Base-by-base conservation (phyloP, 2,329 filamentous ascomycete genomes). In the Monosporascus sp. region DNA sequence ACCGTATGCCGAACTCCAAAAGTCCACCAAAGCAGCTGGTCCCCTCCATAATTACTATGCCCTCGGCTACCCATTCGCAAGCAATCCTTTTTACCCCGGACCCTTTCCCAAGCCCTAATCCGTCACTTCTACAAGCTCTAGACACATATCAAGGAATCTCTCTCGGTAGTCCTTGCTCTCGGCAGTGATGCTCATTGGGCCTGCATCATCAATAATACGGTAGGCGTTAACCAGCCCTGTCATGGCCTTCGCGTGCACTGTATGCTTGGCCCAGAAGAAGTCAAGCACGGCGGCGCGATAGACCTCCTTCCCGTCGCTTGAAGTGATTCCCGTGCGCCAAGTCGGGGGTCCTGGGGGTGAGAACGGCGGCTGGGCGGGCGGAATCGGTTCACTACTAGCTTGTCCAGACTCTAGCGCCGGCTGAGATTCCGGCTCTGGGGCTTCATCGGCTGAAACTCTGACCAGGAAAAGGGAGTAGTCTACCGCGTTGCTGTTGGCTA, bases 201-300 rank as follows among this genome's bases (percentile, higher is more conserved):
- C 87, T 59, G 86, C 78, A 3, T 77, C 72, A 35, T 81, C 82
- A 27, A 89, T 71, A 15, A 77, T 57, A 60, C 89, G 89, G 61
- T 84, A 88, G 0, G 77, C 70, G 48, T 79, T 79, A 54, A 90
- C 80, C 37, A 89, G 67, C 0, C 79, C 77, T 0, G 86, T 88
- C 79, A 90, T 80, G 1, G 81, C 74, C 65, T 78, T 81, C 1
- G 88, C 82, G 51, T 82, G 84, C 0, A 84, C 61, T 59, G 85
- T 86, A 67, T 89, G 85, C 68, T 87, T 88, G 0, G 85, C 82
- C 87, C 87, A 90, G 72, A 90, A 89, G 70, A 91, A 90, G 67
- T 90, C 88, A 37, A 90, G 72, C 15, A 90, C 69, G 0, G 85
- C 78, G 3, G 80, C 84, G 3, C 87, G 78, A 62, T 89, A 90